Conservation (phyloP, 2,329 filamentous ascomycete genomes). For the Ascomycota sp. region DNA sequence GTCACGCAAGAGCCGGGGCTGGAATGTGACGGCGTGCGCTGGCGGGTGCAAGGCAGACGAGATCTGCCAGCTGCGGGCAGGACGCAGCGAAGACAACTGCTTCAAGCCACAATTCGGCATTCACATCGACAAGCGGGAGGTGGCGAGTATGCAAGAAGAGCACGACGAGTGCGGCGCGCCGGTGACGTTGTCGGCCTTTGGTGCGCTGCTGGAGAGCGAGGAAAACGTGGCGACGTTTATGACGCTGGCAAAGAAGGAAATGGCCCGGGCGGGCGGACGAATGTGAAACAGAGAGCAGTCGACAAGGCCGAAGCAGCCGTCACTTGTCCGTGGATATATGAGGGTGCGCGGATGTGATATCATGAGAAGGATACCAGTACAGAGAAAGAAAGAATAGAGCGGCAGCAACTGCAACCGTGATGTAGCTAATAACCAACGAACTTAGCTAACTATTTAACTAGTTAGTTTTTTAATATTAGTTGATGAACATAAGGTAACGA, state of each 20-base stretch:
- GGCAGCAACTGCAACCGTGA: too few relatives aligned
- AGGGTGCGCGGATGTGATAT: too few relatives aligned
- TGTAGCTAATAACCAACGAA: too few relatives aligned
- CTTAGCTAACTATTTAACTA: too few relatives aligned
- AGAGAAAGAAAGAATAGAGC: too few relatives aligned
- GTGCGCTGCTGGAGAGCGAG: slow-evolving; percentile 7
- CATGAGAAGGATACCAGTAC: too few relatives aligned
- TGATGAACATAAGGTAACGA: too few relatives aligned
- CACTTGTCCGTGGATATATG: too few relatives aligned
- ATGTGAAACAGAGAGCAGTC: too few relatives aligned
- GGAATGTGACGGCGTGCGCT: slow-evolving; percentile 17
- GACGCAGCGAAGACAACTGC: slow-evolving; percentile 29
- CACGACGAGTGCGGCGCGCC: slow-evolving; percentile 12
- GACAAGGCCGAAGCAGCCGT: too few relatives aligned
- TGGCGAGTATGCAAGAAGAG: slow-evolving; percentile 3
- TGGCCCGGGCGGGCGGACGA: too few relatives aligned
- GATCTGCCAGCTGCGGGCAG: slow-evolving; percentile 30
- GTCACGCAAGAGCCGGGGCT: slow-evolving; percentile 24
- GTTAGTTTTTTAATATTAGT: too few relatives aligned
- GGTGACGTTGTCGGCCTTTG: slow-evolving; percentile 8
- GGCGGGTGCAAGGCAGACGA: slow-evolving; percentile 20
- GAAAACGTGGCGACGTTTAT: slow-evolving; percentile 8
- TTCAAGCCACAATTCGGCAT: slow-evolving; percentile 14
- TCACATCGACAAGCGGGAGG: slow-evolving; percentile 11
- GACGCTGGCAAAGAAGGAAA: slow-evolving; percentile 2